phyloP scores from a whole-genome alignment of 768 basidiomycete species.

The Mycena metata region DNA sequence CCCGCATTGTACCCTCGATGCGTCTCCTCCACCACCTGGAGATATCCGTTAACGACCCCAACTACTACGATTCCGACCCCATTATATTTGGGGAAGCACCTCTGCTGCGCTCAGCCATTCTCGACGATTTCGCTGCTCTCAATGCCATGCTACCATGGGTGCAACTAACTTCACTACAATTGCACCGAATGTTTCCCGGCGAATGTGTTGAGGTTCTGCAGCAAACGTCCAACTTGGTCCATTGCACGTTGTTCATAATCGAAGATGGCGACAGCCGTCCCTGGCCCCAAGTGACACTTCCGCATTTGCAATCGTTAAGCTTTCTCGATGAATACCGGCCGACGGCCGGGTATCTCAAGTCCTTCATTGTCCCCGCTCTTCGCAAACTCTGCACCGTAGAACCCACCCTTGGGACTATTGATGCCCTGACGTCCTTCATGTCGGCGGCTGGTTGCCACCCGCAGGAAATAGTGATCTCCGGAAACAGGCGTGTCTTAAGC shows the following conservation, averaged over 20 bases:
- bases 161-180: not conserved
- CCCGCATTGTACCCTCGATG: not conserved
- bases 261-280: not conserved
- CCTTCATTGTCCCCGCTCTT: too few relatives aligned
- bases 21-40: not conserved
- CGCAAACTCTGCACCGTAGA: too few relatives aligned
- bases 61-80: too few relatives aligned
- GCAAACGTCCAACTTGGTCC: not conserved
- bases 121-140: not conserved
- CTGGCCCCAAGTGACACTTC: not conserved
- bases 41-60: too few relatives aligned
- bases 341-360: too few relatives aligned
- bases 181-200: not conserved
- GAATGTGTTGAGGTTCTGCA: not conserved
- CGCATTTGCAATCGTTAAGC: not conserved
- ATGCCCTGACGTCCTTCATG: too few relatives aligned
- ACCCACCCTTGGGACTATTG: too few relatives aligned
- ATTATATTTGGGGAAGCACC: not conserved
- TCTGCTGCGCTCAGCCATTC: not conserved
- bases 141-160: not conserved
- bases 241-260: not conserved
- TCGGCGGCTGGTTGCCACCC: too few relatives aligned
- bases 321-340: too few relatives aligned
- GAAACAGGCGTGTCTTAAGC: too few relatives aligned
- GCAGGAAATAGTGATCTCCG: too few relatives aligned